A percentile compares a stretch with the other conserved stretches of the same genome.
Conservation (phyloP, 2,329 filamentous ascomycete genomes). For the Pyricularia pennisetigena region DNA sequence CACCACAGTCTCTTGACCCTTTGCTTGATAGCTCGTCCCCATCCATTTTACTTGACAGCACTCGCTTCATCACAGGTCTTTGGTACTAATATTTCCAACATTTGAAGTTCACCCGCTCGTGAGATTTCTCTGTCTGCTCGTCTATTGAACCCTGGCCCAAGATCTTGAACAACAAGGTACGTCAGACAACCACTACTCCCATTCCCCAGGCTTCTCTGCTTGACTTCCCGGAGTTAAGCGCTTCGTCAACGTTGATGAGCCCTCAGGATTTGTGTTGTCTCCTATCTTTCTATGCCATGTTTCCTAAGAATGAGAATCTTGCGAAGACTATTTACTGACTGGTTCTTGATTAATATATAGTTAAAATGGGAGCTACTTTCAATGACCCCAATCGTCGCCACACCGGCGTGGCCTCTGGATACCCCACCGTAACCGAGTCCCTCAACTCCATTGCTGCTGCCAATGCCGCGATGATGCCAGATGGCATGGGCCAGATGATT, state of each 20-base stretch:
- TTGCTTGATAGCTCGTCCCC: constrained; percentile 51
- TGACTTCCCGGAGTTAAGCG: background rate
- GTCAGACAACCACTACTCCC: background rate
- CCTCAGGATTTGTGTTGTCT: background rate
- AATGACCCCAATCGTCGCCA: constrained; percentile 5
- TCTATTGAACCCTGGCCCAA: background rate
- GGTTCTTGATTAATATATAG: background rate
- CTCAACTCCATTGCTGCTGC: constrained; percentile 2
- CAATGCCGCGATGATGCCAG: background rate
- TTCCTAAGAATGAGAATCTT: background rate
- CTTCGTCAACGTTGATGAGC: background rate
- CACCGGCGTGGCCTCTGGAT: constrained; percentile 5
- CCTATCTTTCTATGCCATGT: background rate
- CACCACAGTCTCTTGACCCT: constrained; percentile 36
- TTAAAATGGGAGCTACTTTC: background rate
- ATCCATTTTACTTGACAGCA: constrained; percentile 41
- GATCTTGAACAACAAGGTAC: background rate
- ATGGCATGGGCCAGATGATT: constrained; percentile 12
- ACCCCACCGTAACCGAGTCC: constrained; percentile 4
- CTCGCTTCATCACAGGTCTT: constrained; percentile 45
- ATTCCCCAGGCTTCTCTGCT: background rate
- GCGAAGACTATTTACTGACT: background rate
- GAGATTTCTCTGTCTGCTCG: background rate
- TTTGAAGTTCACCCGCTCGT: constrained; percentile 14
- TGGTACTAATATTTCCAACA: constrained; percentile 37